These are phyloP conservation scores for Calycina herbarum DNA, from an alignment of 2,329 filamentous ascomycete species.

Conservation along the genomic window DNA sequence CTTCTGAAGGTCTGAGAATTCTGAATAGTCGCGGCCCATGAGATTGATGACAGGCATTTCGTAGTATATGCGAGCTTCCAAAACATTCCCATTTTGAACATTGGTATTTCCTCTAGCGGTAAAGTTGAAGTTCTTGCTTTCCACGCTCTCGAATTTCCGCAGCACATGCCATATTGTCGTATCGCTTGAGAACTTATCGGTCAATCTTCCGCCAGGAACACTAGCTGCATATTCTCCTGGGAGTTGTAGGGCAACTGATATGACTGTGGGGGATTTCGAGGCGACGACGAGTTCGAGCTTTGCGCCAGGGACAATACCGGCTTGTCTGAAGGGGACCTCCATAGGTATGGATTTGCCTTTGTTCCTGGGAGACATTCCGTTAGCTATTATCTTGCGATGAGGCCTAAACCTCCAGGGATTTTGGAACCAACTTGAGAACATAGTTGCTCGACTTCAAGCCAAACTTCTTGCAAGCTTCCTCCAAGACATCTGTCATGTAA, in stretches of 20 bases:
- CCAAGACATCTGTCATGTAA: constrained; percentile 79
- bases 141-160: constrained; percentile 81
- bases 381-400: constrained; percentile 19
- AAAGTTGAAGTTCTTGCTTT: constrained; percentile 68
- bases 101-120: constrained; percentile 78
- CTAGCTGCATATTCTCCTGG: constrained; percentile 67
- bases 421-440: constrained; percentile 68
- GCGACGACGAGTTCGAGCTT: constrained; percentile 89
- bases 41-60: constrained; percentile 84
- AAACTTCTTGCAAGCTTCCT: constrained; percentile 85
- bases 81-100: constrained; percentile 50
- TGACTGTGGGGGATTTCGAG: constrained; percentile 79
- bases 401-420: neutral
- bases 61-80: constrained; percentile 77
- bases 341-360: constrained; percentile 86
- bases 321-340: constrained; percentile 78
- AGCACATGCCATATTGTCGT: constrained; percentile 87
- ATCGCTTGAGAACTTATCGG: constrained; percentile 84
- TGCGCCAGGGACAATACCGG: constrained; percentile 79
- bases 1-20: constrained; percentile 83
- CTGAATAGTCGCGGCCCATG: constrained; percentile 75
- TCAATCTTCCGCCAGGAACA: constrained; percentile 65
- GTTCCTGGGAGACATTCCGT: constrained; percentile 50
- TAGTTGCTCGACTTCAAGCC: constrained; percentile 62
- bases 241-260: constrained; percentile 86